Evolutionary conservation across 352 stramenopile genomes (phyloP).

Genomic region (Phytophthora nicotianae): DNA sequence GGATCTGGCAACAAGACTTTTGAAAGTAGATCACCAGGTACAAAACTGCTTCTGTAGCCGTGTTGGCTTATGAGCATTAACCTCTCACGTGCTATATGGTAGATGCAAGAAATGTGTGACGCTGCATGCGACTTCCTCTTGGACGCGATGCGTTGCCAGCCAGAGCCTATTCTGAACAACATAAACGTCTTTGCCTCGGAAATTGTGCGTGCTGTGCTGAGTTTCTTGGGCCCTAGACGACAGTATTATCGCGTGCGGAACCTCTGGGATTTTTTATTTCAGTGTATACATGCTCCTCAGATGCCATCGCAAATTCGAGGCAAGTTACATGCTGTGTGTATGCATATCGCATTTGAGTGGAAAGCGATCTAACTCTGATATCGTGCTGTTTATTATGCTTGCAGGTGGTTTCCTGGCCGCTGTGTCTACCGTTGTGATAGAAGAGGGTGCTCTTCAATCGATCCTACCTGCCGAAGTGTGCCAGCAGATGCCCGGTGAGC

Average conservation of each 20-base stretch:
- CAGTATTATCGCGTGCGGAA: conserved; percentile 55
- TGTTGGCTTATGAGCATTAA: not conserved
- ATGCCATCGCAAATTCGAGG: conserved; percentile 50
- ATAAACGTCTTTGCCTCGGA: conserved; percentile 42
- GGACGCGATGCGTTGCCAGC: conserved; percentile 41
- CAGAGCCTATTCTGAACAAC: conserved; percentile 34
- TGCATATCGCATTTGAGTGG: not conserved
- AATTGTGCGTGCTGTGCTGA: conserved; percentile 52
- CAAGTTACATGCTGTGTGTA: conserved; percentile 9
- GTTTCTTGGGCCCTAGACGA: conserved; percentile 55
- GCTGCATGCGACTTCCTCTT: conserved; percentile 68
- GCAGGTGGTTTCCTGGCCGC: conserved; percentile 53
- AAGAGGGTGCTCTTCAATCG: conserved; percentile 34
- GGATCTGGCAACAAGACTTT: conserved; percentile 48
- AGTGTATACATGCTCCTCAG: conserved; percentile 69
- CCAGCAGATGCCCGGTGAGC: conserved; percentile 41
- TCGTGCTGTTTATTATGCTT: conserved; percentile 4
- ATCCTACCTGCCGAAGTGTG: conserved; percentile 39
- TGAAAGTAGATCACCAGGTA: conserved; percentile 69
- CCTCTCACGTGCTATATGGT: conserved; percentile 2
- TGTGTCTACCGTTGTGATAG: conserved; percentile 32
- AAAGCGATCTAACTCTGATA: conserved; percentile 6
- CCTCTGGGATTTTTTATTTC: conserved; percentile 75
- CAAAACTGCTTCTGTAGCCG: not conserved
- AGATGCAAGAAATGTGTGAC: conserved; percentile 72